Evolutionary conservation across 2,329 filamentous ascomycete species (phyloP), one percentile per base, ranked within the genome.

Genomic region (Cladosporium cucumerinum): DNA sequence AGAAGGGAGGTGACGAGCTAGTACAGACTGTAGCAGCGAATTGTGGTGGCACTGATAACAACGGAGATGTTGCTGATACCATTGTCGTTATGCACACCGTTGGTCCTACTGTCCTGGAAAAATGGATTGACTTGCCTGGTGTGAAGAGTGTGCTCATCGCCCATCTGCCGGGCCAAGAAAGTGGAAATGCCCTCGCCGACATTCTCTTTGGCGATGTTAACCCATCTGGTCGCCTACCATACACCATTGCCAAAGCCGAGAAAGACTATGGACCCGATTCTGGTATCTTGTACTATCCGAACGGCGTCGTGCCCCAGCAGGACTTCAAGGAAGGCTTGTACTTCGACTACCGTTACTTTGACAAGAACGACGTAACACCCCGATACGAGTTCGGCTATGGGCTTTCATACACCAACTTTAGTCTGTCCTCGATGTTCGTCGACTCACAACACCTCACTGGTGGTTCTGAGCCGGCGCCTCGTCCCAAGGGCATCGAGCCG

Each of bases 311-410:
- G 1, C 91, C 92, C 0, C 92, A 96, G 73, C 91, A 96, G 70
- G 88, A 92, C 68, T 96, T 95, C 74, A 84, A 83, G 0, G 92
- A 97, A 73, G 92, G 92, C 0, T 79, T 97, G 0, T 93, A 93
- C 73, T 88, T 96, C 69, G 94, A 97, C 80, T 97, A 97, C 78
- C 88, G 93, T 14, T 86, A 93, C 76, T 93, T 97, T 70, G 93
- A 97, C 80, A 91, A 89, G 74, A 78, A 89, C 63, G 81, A 83
- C 64, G 88, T 95, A 66, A 82, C 82, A 5, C 93, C 93, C 0
- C 89, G 90, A 0, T 97, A 89, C 74, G 90, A 92, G 55, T 97
- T 97, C 71, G 93, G 94, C 0, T 93, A 88, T 66, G 94, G 93
- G 0, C 83, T 97, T 1, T 91, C 88, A 61, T 96, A 95, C 79